Evolutionary conservation across 768 basidiomycete species (phyloP), one percentile per base, ranked within the genome.

Genomic region (Austroboletus festivus): DNA sequence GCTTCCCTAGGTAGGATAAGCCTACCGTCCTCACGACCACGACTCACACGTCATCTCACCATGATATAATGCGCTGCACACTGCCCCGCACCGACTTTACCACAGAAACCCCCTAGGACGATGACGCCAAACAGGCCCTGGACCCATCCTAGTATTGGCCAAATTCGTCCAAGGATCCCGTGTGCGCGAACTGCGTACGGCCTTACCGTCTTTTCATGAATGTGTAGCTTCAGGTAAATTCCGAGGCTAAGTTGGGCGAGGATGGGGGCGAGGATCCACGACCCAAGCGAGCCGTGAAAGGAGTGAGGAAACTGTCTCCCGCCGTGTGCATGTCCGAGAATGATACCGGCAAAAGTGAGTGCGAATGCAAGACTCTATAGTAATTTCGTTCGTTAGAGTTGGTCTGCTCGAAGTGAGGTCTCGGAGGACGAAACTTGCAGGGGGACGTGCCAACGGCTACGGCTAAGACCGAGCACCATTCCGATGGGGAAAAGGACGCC

Each of bases 401-500:
- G 12, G 30, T 34, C 12, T 5, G 16, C 28, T 24, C 5, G 15
- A 24, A 23, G 12, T 11, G 28, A 31, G 12, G 2, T 15, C 10
- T 18, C 13, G 3, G 30, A 34, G 4, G 6, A 42, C 42, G 30
- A 39, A 23, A 54, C 88, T 70, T 95, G 93, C 5, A 93, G 64
- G 5, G 93, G 93, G 38, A 93, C 91, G 65, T 96, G 93, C 84
- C 88, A 94, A 59, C 83, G 78, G 65, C 91, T 93, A 50, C 83
- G 75, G n/a, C 81, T 69, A 15, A 90, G 69, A 16, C 85, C 85
- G 4, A 89, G 68, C 0, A 89, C 82, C 86, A 88, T 87, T 23
- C 85, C 93, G 7, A 83, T 73, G 0, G 93, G 93, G 60, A 95
- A 96, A 26, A 93, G 61, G 3, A 95, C 58, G 4, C 90, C 91